Evolutionary conservation across 1,139 yeast species (phyloP), one percentile per base, ranked within the genome.

Genomic region (Blastobotrys arbuscula): DNA sequence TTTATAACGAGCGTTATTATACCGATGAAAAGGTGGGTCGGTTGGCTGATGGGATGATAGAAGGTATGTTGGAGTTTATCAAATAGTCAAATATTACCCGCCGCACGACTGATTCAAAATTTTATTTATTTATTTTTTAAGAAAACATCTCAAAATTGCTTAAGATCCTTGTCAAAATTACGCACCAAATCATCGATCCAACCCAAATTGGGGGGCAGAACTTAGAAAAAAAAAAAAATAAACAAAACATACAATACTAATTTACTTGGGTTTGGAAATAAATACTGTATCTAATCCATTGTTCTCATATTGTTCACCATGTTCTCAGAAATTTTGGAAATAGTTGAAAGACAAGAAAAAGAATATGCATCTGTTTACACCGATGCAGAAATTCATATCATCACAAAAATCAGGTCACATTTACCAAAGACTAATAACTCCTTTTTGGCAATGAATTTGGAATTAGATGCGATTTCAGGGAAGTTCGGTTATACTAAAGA

Each of bases 1-100:
- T 35, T 24, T 47, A 28, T 36, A 47, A 47, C 21, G 23, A 44
- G n/a, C 26, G 28, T 12, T 45, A 41, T 34, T 42, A 39, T 26
- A 31, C 26, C 8, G 20, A 13, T 13, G 44, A 41, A 30, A n/a
- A 18, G 6, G 15, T 20, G 8, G 28, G 18, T 6, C 28, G 10
- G 28, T 5, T 5, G 3, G 12, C 12, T 34, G 12, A 34, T 18
- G 38, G 12, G 8, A 5, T 34, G 23, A 16, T 16, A 3, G 18
- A 13, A 10, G 2, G 18, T 3, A 34, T 34, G 15, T 10, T 6
- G 10, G 18, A 7, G 23, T 34, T 34, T 34, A 10, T 16, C 10
- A 13, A 16, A 34, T 4, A 19, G 18, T 19, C 9, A 5, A 9
- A 15, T 8, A 33, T 9, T 24, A 24, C 28, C 10, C 28, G 6